phyloP scores from a whole-genome alignment of 2,329 filamentous ascomycete genomes.

The Fusarium circinatum region DNA sequence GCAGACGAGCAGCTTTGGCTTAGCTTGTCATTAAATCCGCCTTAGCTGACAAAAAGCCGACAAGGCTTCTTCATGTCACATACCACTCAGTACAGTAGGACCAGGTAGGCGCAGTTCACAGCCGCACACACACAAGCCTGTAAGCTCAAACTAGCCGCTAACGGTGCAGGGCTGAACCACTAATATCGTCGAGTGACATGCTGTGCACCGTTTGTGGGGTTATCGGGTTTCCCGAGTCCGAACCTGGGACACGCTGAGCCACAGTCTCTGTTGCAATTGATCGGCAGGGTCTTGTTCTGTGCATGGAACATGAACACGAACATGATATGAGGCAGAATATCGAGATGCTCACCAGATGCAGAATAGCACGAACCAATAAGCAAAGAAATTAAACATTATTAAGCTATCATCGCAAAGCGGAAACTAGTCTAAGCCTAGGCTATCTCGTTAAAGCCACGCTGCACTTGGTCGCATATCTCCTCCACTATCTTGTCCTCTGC shows the following conservation, averaged over 20 bases:
- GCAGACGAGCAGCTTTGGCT: slow-evolving; percentile 3
- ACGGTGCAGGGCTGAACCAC: slow-evolving; percentile 25
- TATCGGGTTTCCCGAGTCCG: slow-evolving; percentile 7
- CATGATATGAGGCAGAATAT: slow-evolving; percentile 13
- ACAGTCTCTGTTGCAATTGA: slow-evolving; percentile 10
- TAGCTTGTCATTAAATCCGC: slow-evolving; percentile 21
- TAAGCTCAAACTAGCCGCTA: slow-evolving; percentile 23
- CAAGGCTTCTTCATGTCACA: slow-evolving; percentile 26
- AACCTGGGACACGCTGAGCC: slow-evolving; percentile 16
- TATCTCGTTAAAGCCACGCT: slow-evolving; percentile 24
- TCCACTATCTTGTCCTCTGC: slow-evolving; percentile 35
- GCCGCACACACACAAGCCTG: slow-evolving; percentile 25
- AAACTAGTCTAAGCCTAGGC: neutral
- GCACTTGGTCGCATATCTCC: slow-evolving; percentile 24
- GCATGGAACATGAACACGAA: neutral
- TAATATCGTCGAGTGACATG: slow-evolving; percentile 24
- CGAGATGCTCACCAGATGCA: neutral
- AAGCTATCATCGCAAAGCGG: neutral
- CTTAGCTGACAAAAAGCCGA: slow-evolving; percentile 32
- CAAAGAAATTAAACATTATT: neutral
- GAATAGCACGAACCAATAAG: neutral
- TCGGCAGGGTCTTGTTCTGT: slow-evolving; percentile 13
- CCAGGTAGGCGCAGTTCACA: slow-evolving; percentile 37
- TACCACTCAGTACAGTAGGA: neutral
- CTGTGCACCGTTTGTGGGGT: slow-evolving; percentile 9